Evolutionary conservation across 306 rosid genomes (phyloP).

Genomic region (Myrica gale): DNA sequence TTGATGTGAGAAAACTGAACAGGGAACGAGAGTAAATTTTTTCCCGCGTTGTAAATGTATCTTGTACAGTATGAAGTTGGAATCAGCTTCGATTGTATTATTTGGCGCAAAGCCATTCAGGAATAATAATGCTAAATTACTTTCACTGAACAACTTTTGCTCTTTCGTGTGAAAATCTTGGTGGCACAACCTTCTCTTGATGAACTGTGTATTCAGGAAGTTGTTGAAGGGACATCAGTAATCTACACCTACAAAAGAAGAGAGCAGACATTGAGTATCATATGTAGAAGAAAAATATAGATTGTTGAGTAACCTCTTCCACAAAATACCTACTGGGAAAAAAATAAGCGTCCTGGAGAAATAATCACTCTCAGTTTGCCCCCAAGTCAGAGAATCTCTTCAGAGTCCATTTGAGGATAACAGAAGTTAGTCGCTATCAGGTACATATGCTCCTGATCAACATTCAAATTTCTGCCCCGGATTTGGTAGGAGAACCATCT

Average conservation of each 20-base stretch:
- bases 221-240: not conserved
- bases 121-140: constrained; percentile 4
- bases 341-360: not conserved
- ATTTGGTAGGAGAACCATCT: not conserved
- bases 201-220: not conserved
- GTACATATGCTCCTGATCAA: not conserved
- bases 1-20: constrained; percentile 17
- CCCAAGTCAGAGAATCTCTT: not conserved
- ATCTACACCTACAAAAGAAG: not conserved
- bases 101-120: constrained; percentile 7
- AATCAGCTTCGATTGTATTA: not conserved
- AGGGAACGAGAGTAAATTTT: not conserved
- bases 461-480: not conserved
- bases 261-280: not conserved
- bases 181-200: not conserved
- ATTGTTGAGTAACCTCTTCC: not conserved
- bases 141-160: not conserved
- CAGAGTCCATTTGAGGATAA: not conserved
- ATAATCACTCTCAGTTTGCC: not conserved
- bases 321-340: not conserved
- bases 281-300: not conserved
- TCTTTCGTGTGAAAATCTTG: not conserved
- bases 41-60: constrained; percentile 38
- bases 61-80: constrained; percentile 27
- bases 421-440: not conserved